phyloP scores from a whole-genome alignment of 2,329 filamentous ascomycete genomes.

The Colletotrichum plurivorum region DNA sequence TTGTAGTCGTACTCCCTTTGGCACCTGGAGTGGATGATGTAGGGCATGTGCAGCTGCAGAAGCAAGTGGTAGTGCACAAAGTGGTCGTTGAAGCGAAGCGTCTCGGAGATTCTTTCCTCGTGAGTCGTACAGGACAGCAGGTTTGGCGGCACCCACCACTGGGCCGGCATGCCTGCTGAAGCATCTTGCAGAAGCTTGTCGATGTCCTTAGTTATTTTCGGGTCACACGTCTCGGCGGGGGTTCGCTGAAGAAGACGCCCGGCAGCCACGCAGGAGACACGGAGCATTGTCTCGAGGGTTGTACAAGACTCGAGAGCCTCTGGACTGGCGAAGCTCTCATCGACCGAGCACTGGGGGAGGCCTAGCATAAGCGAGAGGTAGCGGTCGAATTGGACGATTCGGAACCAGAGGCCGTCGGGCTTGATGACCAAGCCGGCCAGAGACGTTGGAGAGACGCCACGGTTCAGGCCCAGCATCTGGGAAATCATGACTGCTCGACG shows the following conservation, averaged over 20 bases:
- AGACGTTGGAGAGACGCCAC: not conserved
- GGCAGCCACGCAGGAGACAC: conserved; percentile 48
- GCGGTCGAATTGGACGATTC: conserved; percentile 54
- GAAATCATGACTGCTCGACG: conserved; percentile 61
- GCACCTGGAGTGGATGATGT: conserved; percentile 46
- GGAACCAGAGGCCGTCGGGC: conserved; percentile 51
- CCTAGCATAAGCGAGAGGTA: conserved; percentile 57
- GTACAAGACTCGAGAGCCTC: conserved; percentile 42
- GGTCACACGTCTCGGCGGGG: conserved; percentile 41
- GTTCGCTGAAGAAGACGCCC: conserved; percentile 55
- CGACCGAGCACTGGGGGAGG: conserved; percentile 50
- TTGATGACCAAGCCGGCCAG: conserved; percentile 24
- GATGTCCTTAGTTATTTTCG: conserved; percentile 49
- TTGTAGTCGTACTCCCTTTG: conserved; percentile 8
- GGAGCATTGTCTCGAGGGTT: conserved; percentile 49
- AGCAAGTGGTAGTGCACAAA: conserved; percentile 56
- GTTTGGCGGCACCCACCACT: conserved; percentile 54
- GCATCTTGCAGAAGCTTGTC: conserved; percentile 51
- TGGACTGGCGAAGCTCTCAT: conserved; percentile 15
- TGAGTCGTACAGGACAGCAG: conserved; percentile 31
- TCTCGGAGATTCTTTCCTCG: conserved; percentile 38
- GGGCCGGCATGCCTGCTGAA: conserved; percentile 48
- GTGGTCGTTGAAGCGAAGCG: conserved; percentile 50
- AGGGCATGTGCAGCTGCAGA: conserved; percentile 57
- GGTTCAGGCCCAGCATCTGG: conserved; percentile 57